These are phyloP conservation scores for Chrysoporthe austroafricana DNA, from an alignment of 2,329 filamentous ascomycete species.

Conservation along the genomic window DNA sequence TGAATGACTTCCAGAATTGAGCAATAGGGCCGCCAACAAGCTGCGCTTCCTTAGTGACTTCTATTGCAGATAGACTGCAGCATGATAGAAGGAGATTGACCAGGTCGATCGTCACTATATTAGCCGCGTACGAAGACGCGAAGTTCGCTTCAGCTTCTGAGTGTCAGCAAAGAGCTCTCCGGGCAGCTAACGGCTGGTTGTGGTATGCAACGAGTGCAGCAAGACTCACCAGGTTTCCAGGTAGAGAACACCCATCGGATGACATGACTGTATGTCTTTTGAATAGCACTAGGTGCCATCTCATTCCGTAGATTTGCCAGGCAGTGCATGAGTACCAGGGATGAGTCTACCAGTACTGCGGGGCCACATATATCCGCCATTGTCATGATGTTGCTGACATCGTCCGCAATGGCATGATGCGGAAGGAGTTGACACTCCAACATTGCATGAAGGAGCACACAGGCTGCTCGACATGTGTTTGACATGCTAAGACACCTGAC, in stretches of 20 bases:
- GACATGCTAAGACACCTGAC: constrained; percentile 71
- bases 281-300: constrained; percentile 69
- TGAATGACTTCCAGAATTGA: constrained; percentile 52
- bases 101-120: constrained; percentile 68
- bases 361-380: constrained; percentile 84
- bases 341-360: constrained; percentile 76
- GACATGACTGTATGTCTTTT: constrained; percentile 70
- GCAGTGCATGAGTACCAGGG: constrained; percentile 71
- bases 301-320: constrained; percentile 69
- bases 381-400: constrained; percentile 72
- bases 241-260: constrained; percentile 80
- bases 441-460: constrained; percentile 71
- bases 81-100: constrained; percentile 71
- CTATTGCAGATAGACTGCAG: constrained; percentile 55
- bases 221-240: constrained; percentile 76
- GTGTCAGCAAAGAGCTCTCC: constrained; percentile 12
- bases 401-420: constrained; percentile 68
- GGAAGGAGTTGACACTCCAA: constrained; percentile 68
- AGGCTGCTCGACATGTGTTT: constrained; percentile 75
- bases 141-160: constrained; percentile 66
- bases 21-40: constrained; percentile 53
- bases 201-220: neutral
- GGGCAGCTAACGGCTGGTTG: constrained; percentile 3
- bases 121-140: constrained; percentile 65
- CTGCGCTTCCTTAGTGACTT: constrained; percentile 37